phyloP scores from a whole-genome alignment of 2,329 filamentous ascomycete species.

The Ciborinia camelliae region DNA sequence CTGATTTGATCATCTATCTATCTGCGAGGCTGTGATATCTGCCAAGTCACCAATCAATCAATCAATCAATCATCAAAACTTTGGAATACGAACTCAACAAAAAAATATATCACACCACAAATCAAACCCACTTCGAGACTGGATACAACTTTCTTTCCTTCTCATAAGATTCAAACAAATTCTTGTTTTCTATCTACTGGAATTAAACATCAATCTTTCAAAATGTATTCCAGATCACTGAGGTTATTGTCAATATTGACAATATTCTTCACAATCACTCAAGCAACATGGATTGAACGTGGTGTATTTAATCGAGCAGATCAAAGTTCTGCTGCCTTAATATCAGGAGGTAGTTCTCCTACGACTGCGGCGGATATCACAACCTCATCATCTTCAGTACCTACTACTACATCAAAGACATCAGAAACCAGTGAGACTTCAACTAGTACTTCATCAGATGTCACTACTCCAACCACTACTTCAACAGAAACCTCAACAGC shows the following conservation, averaged over 20 bases:
- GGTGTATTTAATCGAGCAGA: constrained; percentile 23
- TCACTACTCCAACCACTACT: not conserved
- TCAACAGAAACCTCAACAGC: not conserved
- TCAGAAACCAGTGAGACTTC: not conserved
- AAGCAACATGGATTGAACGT: constrained; percentile 28
- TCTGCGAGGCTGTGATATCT: too few relatives aligned
- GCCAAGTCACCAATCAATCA: not conserved
- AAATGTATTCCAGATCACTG: constrained; percentile 11
- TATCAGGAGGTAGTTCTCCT: not conserved
- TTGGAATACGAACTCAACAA: not conserved
- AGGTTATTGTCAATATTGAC: constrained; percentile 12
- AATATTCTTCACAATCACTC: constrained; percentile 28
- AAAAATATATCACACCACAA: not conserved
- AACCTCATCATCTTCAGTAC: not conserved
- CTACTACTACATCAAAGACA: not conserved
- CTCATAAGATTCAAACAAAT: not conserved
- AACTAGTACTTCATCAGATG: not conserved
- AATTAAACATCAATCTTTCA: not conserved
- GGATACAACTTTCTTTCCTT: not conserved
- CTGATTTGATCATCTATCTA: not conserved
- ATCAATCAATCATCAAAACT: not conserved
- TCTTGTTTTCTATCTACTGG: not conserved
- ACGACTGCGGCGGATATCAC: constrained; percentile 2
- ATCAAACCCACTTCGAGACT: too few relatives aligned
- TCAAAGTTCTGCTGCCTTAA: not conserved